phyloP scores from a whole-genome alignment of 139 green algal genomes.

The Chlamydomonas urium region DNA sequence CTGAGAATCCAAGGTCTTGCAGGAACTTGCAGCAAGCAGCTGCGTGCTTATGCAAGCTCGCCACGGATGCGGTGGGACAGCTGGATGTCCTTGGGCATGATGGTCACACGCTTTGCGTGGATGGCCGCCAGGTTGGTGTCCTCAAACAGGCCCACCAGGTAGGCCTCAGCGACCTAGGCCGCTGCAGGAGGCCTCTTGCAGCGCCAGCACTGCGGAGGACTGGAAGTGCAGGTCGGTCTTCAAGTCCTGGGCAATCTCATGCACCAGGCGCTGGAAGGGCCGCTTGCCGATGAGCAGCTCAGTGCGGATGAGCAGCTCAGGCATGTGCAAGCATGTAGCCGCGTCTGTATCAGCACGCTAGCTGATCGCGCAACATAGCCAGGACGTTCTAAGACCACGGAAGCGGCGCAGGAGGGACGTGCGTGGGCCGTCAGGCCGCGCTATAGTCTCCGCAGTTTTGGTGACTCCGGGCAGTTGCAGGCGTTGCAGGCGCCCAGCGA shows the following conservation, averaged over 20 bases:
- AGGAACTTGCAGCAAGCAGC: not conserved
- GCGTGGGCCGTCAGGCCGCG: too few relatives aligned
- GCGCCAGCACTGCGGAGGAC: constrained; percentile 78
- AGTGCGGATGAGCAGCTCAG: constrained; percentile 85
- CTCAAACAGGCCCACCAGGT: constrained; percentile 91
- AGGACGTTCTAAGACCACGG: too few relatives aligned
- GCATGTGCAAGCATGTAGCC: too few relatives aligned
- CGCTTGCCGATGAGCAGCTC: constrained; percentile 95
- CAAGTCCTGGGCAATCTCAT: constrained; percentile 96
- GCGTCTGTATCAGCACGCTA: too few relatives aligned
- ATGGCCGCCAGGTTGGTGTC: constrained; percentile 91
- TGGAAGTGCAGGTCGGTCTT: constrained; percentile 95
- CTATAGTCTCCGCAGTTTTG: too few relatives aligned
- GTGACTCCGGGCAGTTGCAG: too few relatives aligned
- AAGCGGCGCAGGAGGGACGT: too few relatives aligned
- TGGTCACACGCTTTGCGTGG: constrained; percentile 89
- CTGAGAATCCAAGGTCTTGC: not conserved
- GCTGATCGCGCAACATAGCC: too few relatives aligned
- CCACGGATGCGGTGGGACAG: constrained; percentile 8
- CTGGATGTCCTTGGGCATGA: constrained; percentile 62
- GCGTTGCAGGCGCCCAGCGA: too few relatives aligned
- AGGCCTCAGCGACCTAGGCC: constrained; percentile 93
- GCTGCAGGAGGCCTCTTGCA: constrained; percentile 96
- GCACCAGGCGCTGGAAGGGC: constrained; percentile 93
- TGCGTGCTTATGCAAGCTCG: constrained; percentile 8